These are phyloP conservation scores for Ajuga chamaepitys DNA, from an alignment of 257 asterid genomes.

Conservation along the genomic window DNA sequence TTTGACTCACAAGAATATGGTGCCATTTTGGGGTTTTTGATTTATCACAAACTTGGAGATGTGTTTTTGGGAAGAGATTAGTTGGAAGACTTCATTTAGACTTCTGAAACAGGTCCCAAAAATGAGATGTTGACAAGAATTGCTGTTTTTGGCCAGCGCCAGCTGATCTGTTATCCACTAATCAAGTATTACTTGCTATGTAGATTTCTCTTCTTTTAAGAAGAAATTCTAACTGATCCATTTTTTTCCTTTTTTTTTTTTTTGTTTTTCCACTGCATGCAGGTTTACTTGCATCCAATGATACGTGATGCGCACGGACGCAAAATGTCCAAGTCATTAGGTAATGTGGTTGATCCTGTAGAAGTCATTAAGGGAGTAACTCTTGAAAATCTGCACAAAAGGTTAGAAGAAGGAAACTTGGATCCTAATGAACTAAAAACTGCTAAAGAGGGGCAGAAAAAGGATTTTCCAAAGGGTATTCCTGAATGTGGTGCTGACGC, in stretches of 20 bases:
- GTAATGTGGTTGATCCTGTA: conserved; percentile 88
- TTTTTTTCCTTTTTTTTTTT: not conserved
- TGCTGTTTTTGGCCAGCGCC: not conserved
- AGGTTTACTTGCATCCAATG: conserved; percentile 98
- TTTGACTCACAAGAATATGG: not conserved
- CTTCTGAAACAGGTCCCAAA: not conserved
- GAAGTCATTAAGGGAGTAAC: conserved; percentile 82
- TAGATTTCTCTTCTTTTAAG: not conserved
- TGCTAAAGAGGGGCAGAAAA: conserved; percentile 87
- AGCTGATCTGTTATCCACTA: not conserved
- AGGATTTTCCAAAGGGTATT: conserved; percentile 87
- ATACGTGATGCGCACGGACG: conserved; percentile 98
- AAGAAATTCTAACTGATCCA: not conserved
- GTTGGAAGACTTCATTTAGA: not conserved
- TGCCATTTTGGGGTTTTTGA: not conserved
- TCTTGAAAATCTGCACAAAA: conserved; percentile 69
- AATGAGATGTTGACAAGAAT: not conserved
- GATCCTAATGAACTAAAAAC: conserved; percentile 66
- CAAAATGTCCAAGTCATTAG: conserved; percentile 97
- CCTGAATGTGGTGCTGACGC: conserved; percentile 97
- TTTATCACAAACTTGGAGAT: not conserved
- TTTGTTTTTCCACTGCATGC: not conserved
- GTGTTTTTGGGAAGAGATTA: not conserved
- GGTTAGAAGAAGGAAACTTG: conserved; percentile 90
- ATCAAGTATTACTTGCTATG: not conserved